Percentiles rank a stretch among this genome's conserved stretches.
These are phyloP conservation scores for Diplodia mutila DNA, from an alignment of 2,329 filamentous ascomycete genomes.

Conservation along the genomic window DNA sequence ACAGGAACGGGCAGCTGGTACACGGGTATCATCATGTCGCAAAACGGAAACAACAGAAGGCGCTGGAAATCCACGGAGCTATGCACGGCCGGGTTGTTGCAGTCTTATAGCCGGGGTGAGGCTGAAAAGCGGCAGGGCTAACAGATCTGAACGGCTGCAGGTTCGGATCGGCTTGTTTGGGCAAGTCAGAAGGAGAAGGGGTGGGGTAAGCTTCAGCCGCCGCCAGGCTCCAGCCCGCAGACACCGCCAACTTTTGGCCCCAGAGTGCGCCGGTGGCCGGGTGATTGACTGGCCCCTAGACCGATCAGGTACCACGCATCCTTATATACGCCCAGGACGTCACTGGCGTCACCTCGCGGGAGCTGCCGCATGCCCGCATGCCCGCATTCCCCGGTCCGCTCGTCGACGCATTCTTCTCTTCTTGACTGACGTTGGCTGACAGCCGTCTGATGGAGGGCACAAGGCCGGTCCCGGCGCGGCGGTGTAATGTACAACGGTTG, in stretches of 20 bases:
- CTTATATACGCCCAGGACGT: not conserved
- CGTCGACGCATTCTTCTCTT: not conserved
- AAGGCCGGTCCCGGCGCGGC: too few species aligned
- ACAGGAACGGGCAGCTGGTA: slow-evolving; percentile 2
- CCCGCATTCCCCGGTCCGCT: not conserved
- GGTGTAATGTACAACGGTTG: too few species aligned
- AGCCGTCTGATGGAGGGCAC: too few species aligned
- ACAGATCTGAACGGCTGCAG: not conserved
- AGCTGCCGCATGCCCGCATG: not conserved
- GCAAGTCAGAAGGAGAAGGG: slow-evolving; percentile 2
- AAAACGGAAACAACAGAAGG: not conserved
- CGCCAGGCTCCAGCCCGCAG: not conserved
- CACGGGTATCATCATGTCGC: slow-evolving; percentile 21
- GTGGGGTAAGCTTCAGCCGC: slow-evolving; percentile 18
- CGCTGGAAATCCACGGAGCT: too few species aligned
- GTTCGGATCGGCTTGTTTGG: not conserved
- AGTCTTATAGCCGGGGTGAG: slow-evolving; percentile 18
- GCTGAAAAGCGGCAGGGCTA: slow-evolving; percentile 17
- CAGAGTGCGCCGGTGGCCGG: not conserved
- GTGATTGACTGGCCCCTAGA: not conserved
- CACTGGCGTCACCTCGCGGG: not conserved
- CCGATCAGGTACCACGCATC: not conserved
- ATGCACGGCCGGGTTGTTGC: not conserved
- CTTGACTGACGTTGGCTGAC: too few species aligned
- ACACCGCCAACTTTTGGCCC: not conserved